Evolutionary conservation across 768 basidiomycete genomes (phyloP), one percentile per base, ranked within the genome.

Genomic region (Tulasnella sp.): DNA sequence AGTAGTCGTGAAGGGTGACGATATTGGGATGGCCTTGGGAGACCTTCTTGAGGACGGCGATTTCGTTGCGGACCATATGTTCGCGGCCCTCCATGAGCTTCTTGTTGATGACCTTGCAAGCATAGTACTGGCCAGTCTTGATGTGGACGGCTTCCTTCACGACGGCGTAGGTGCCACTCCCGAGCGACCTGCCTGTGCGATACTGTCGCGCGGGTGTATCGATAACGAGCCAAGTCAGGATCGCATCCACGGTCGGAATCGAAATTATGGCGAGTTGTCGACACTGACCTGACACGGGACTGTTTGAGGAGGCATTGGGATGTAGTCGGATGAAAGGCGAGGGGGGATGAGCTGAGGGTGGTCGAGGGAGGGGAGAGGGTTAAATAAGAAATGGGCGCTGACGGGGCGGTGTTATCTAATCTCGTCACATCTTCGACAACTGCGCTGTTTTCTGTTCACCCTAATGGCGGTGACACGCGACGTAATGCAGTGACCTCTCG

Each of bases 91-190:
- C 87, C 92, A 96, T 96, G 58, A 96, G 80, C 66, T 93, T 91
- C 78, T 98, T 98, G 81, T 94, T 97, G 73, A 97, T 92, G 65
- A 98, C 96, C 71, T 99, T 99, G 79, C 93, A 97, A 19, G 94
- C 96, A 75, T 85, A 98, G 72, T 93, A 94, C 69, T 96, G 79
- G 19, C 82, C 81, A 1, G 91, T 90, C 73, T 85, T 83, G 73
- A 94, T 83, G 66, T 94, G 90, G 23, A 93, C 86, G 42, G 92
- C 92, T 73, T 96, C 91, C 71, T 90, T 91, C 46, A 91, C 89
- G 68, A 92, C 89, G 59, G 89, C 89, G 66, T 96, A 97, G 40
- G 92, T 96, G 46, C 92, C 92, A 65, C 86, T 91, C 23, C 87
- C 88, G 37, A 85, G 80, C 4, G 84, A 87, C 69, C 82, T 86